phyloP scores from a whole-genome alignment of 495 filamentous ascomycete genomes.

The Penicillium dipodomyicola region DNA sequence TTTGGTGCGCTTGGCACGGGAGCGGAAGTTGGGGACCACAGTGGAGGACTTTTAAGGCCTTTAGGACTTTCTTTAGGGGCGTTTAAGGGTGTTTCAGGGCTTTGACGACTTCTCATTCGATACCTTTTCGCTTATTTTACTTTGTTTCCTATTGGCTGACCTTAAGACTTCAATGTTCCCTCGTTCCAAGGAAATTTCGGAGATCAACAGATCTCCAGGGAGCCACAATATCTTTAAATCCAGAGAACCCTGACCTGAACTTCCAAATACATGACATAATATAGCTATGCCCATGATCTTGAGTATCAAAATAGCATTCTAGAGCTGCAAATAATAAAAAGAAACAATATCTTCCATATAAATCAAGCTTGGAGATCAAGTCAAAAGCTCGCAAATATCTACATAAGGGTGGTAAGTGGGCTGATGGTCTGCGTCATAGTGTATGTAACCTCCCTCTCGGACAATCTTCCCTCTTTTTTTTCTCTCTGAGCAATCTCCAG shows the following conservation, averaged over 20 bases:
- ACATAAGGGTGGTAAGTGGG: background rate
- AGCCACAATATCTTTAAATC: background rate
- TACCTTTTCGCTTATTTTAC: conserved; percentile 15
- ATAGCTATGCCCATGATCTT: too few species aligned
- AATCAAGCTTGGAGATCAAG: background rate
- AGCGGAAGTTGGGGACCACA: conserved; percentile 68
- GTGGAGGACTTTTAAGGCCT: conserved; percentile 54
- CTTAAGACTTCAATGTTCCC: background rate
- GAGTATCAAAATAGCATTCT: background rate
- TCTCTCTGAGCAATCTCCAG: conserved; percentile 1
- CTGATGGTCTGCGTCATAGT: conserved; percentile 10
- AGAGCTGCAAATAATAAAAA: background rate
- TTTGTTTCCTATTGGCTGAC: background rate
- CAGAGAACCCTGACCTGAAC: background rate
- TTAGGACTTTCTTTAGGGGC: too few species aligned
- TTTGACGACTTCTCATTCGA: conserved; percentile 2
- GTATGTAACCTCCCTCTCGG: conserved; percentile 5
- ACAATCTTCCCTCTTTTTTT: background rate
- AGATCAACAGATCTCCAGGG: conserved; percentile 5
- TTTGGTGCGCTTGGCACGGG: conserved; percentile 68
- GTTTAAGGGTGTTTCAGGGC: background rate
- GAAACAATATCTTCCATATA: background rate
- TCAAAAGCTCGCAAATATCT: background rate
- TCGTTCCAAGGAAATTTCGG: background rate
- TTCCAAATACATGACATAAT: background rate